These are phyloP conservation scores for Aspergillus clavatus DNA, from an alignment of 2,329 filamentous ascomycete genomes.

Conservation along the genomic window DNA sequence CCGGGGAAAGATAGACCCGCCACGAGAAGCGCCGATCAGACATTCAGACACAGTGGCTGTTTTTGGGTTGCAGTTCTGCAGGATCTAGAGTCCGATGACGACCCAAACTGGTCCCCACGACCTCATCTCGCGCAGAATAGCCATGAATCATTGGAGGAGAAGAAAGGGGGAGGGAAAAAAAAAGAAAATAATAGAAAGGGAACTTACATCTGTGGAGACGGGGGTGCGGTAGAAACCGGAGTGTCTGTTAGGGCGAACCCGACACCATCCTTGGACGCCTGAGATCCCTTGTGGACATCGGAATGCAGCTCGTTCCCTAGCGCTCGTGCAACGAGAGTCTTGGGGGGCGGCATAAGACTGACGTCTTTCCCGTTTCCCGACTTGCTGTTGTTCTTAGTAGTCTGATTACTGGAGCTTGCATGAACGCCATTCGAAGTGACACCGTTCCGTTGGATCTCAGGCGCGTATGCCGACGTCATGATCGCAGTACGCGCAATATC, in stretches of 20 bases:
- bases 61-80: constrained; percentile 1
- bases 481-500: constrained; percentile 48
- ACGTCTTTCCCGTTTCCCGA: constrained; percentile 27
- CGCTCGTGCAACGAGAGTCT: constrained; percentile 40
- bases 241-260: constrained; percentile 58
- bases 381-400: no score
- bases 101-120: no score
- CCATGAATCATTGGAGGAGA: constrained; percentile 11
- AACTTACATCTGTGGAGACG: constrained; percentile 58
- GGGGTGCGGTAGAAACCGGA: constrained; percentile 57
- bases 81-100: constrained; percentile 12
- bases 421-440: constrained; percentile 15
- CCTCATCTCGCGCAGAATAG: no score
- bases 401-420: not conserved
- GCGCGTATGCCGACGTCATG: constrained; percentile 38
- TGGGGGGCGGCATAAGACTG: constrained; percentile 33
- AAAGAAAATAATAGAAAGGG: not conserved
- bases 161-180: no score
- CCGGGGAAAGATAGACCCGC: constrained; percentile 4
- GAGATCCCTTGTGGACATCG: constrained; percentile 34
- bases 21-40: constrained; percentile 4
- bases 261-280: constrained; percentile 43
- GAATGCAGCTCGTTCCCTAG: constrained; percentile 40
- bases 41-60: not conserved
- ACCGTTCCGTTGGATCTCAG: constrained; percentile 19